Evolutionary conservation across 495 filamentous ascomycete genomes (phyloP), one percentile per base, ranked within the genome.

Genomic region (Lasiosphaeris hirsuta): DNA sequence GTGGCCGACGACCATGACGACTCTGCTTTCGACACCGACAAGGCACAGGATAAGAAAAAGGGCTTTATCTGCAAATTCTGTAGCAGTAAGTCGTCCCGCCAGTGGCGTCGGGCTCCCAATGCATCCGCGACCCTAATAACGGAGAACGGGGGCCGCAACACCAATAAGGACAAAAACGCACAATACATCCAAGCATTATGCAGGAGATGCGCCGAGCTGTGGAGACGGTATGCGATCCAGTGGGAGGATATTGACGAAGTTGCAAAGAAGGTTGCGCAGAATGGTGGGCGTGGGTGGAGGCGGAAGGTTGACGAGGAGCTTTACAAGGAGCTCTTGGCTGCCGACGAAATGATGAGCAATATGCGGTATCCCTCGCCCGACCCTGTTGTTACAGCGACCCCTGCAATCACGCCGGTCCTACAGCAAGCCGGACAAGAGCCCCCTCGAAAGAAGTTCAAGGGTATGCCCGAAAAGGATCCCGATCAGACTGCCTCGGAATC

Each of bases 31-130:
- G 95, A 97, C 66, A 86, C 85, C 46, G 86, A 87, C 10, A 99
- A 97, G 75, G 93, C 93, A 1, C 70, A 72, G 3, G 76, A 82
- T 23, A 84, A 83, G 67, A 96, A 94, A 70, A 86, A 86, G 59
- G 83, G 82, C 3, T 97, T 99, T 66, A 81, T 92, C 56, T 99
- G 94, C 83, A 97, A 96, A 68, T 97, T 97, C 68, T 99, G 94
- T 68, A 75, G 72, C 38, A 90, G 85, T 4, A 86, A 86, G 58
- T 72, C 78, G 43, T 96, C 92, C 2, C 84, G 89, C 39, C 91
- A 96, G 71, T 99, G 94, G 94, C 82, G 94, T 38, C 83, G 92
- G 41, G 94, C 94, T 10, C 94, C 94, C 14, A 86, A 85, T 18
- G 84, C 90, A 19, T 90, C 90, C 1, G 83, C 86, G 13, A 84